phyloP scores from a whole-genome alignment of 768 basidiomycete genomes.

The Ephemerocybe angulata region DNA sequence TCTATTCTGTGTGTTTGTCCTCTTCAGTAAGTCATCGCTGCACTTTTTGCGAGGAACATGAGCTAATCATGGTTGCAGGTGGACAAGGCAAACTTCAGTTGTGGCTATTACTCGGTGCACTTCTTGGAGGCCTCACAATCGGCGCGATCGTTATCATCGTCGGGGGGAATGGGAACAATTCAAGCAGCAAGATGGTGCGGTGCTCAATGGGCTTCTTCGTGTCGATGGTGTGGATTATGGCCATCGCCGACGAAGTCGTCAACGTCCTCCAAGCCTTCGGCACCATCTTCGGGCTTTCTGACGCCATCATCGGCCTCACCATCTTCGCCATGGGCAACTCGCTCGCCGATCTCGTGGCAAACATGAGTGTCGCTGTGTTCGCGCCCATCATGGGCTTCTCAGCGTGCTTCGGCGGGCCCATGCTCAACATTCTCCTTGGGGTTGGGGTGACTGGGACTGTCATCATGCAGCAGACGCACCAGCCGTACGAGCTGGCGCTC shows the following conservation, averaged over 20 bases:
- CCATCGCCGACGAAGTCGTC: slow-evolving; percentile 94
- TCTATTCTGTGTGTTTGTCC: slow-evolving; percentile 64
- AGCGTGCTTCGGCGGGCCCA: slow-evolving; percentile 90
- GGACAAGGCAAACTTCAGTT: slow-evolving; percentile 42
- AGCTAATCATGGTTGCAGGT: slow-evolving; percentile 21
- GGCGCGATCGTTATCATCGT: slow-evolving; percentile 58
- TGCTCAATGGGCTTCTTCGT: slow-evolving; percentile 91
- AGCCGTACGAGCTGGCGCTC: slow-evolving; percentile 73
- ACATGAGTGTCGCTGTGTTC: slow-evolving; percentile 92
- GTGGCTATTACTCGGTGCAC: slow-evolving; percentile 54
- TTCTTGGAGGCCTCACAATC: slow-evolving; percentile 49
- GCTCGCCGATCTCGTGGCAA: slow-evolving; percentile 93
- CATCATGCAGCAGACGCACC: slow-evolving; percentile 59
- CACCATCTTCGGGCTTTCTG: slow-evolving; percentile 90
- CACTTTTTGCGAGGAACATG: not conserved
- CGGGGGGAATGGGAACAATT: slow-evolving; percentile 54
- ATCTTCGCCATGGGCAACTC: slow-evolving; percentile 97
- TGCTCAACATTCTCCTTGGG: slow-evolving; percentile 89
- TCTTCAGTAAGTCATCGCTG: slow-evolving; percentile 66
- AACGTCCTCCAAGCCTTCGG: slow-evolving; percentile 90
- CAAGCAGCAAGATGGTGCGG: slow-evolving; percentile 59
- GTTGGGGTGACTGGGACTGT: slow-evolving; percentile 90
- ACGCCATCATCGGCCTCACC: slow-evolving; percentile 94
- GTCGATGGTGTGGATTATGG: slow-evolving; percentile 96
- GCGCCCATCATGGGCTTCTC: slow-evolving; percentile 94